These are phyloP conservation scores for Ascodesmis nigricans DNA, from an alignment of 495 filamentous ascomycete species.

Conservation along the genomic window DNA sequence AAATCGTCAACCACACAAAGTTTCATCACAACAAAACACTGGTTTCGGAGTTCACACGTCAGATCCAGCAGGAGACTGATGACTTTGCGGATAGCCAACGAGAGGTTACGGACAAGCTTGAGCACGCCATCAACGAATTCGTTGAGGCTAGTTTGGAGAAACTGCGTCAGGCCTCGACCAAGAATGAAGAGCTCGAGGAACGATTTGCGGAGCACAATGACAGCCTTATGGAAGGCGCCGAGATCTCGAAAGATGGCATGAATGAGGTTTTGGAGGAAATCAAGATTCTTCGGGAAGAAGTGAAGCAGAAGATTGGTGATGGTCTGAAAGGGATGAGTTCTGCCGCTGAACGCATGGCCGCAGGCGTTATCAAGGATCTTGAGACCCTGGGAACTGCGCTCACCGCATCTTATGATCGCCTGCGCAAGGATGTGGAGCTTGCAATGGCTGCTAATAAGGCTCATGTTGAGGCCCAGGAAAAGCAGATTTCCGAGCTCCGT, in stretches of 20 bases:
- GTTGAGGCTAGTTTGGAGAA: constrained; percentile 48
- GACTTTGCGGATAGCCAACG: constrained; percentile 49
- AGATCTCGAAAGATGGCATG: constrained; percentile 56
- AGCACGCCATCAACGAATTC: constrained; percentile 47
- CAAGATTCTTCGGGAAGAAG: constrained; percentile 61
- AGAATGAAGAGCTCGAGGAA: constrained; percentile 44
- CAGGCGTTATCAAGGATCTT: constrained; percentile 76
- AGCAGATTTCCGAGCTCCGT: constrained; percentile 50
- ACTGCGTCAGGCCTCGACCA: constrained; percentile 37
- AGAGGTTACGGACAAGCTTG: constrained; percentile 39
- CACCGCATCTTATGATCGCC: constrained; percentile 62
- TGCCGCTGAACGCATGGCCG: constrained; percentile 69
- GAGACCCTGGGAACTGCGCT: constrained; percentile 60
- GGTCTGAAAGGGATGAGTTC: constrained; percentile 64
- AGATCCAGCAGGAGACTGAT: constrained; percentile 50
- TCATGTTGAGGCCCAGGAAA: too few species aligned
- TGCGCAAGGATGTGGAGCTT: constrained; percentile 70
- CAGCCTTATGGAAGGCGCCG: constrained; percentile 26
- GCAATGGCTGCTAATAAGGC: too few species aligned
- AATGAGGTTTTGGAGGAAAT: constrained; percentile 80
- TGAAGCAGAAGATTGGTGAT: constrained; percentile 65
- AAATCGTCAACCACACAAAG: constrained; percentile 46
- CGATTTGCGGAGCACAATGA: constrained; percentile 47
- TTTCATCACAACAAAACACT: constrained; percentile 59
- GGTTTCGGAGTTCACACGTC: constrained; percentile 47